Evolutionary conservation across 768 basidiomycete genomes (phyloP).

Genomic region (Cystofilobasidium macerans): DNA sequence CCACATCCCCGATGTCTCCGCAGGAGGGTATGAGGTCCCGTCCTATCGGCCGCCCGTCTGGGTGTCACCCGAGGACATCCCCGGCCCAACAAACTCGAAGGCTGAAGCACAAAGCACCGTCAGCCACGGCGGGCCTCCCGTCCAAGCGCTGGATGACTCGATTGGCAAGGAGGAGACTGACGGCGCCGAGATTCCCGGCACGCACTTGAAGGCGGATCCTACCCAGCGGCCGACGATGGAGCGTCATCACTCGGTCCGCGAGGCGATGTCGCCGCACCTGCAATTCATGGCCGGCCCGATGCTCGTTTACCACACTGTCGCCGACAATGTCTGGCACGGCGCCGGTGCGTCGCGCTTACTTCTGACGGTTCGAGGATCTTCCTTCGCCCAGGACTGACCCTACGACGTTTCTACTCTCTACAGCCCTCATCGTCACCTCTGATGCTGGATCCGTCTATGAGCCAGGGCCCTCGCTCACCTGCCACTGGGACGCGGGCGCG

Average conservation of each 20-base stretch:
- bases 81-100: conserved; percentile 9
- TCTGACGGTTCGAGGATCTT: too few relatives aligned
- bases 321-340: conserved; percentile 72
- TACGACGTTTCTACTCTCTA: conserved; percentile 30
- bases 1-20: conserved; percentile 2
- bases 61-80: conserved; percentile 15
- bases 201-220: neutral
- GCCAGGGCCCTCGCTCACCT: conserved; percentile 29
- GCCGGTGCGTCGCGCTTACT: neutral
- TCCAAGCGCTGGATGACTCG: neutral
- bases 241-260: conserved; percentile 18
- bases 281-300: conserved; percentile 37
- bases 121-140: conserved; percentile 16
- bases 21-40: conserved; percentile 13
- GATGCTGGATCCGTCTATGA: conserved; percentile 31
- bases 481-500: conserved; percentile 33
- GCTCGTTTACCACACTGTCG: conserved; percentile 78
- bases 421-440: conserved; percentile 64
- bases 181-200: neutral
- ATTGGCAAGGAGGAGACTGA: neutral
- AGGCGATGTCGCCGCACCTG: conserved; percentile 20
- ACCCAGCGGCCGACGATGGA: conserved; percentile 2
- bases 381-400: too few relatives aligned
- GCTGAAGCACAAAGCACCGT: conserved; percentile 7
- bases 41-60: conserved; percentile 21